A percentile compares a stretch with the other conserved stretches of the same genome.
Evolutionary conservation across 163 green algal genomes (phyloP).

Genomic region (Smithsoniella earleae): DNA sequence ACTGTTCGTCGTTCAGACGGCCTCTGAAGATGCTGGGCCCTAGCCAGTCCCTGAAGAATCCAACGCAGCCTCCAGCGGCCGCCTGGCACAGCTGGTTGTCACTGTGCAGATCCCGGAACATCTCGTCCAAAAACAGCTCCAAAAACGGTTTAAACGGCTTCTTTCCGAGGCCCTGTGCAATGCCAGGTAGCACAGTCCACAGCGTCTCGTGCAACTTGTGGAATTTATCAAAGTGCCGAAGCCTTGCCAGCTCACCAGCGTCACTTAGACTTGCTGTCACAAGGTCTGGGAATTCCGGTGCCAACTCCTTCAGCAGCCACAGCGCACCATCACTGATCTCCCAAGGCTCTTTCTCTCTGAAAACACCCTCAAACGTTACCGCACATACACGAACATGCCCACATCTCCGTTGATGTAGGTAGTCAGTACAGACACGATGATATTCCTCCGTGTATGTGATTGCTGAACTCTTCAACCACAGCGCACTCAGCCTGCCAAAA

Average conservation of each 20-base stretch:
- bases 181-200: conserved; percentile 55
- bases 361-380: background rate
- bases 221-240: conserved; percentile 55
- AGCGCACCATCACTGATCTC: conserved; percentile 70
- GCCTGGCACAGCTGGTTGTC: conserved; percentile 58
- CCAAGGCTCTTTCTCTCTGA: conserved; percentile 66
- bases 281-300: background rate
- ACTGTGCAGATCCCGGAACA: conserved; percentile 57
- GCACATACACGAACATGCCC: background rate
- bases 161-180: conserved; percentile 53
- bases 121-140: conserved; percentile 51
- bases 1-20: conserved; percentile 13
- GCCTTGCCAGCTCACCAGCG: conserved; percentile 38
- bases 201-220: conserved; percentile 59
- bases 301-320: conserved; percentile 58
- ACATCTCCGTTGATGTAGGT: too few relatives aligned
- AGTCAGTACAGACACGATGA: too few relatives aligned
- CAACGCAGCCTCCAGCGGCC: conserved; percentile 51
- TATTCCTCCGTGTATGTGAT: too few relatives aligned
- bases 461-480: too few relatives aligned
- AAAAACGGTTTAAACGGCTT: conserved; percentile 42
- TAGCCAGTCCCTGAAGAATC: conserved; percentile 53
- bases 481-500: too few relatives aligned
- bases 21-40: conserved; percentile 60
- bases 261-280: conserved; percentile 21